phyloP scores from a whole-genome alignment of 495 filamentous ascomycete species.

The Sabuloglossum arenarium region DNA sequence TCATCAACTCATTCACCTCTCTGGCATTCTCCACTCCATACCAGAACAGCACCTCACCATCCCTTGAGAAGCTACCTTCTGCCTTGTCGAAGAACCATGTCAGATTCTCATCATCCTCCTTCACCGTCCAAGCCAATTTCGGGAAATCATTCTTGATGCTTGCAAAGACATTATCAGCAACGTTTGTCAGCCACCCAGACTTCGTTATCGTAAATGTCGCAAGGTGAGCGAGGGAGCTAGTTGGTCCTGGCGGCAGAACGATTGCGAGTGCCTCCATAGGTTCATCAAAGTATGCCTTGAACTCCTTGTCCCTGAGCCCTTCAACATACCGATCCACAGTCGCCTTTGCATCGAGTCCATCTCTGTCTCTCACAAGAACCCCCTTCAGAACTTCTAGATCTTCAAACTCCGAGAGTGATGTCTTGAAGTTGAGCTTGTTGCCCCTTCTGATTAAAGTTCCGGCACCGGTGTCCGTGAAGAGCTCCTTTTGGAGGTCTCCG shows the following conservation, averaged over 20 bases:
- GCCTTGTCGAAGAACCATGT: slow-evolving; percentile 98
- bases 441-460: slow-evolving; percentile 88
- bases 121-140: slow-evolving; percentile 91
- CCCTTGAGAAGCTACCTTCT: slow-evolving; percentile 67
- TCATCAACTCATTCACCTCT: slow-evolving; percentile 70
- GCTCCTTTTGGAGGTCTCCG: slow-evolving; percentile 80
- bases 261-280: slow-evolving; percentile 94
- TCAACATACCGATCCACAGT: slow-evolving; percentile 78
- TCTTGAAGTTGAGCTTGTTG: slow-evolving; percentile 66
- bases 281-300: slow-evolving; percentile 91
- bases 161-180: slow-evolving; percentile 94
- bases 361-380: slow-evolving; percentile 67
- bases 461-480: slow-evolving; percentile 90
- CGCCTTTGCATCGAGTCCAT: slow-evolving; percentile 60
- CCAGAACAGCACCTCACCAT: slow-evolving; percentile 91
- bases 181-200: slow-evolving; percentile 84
- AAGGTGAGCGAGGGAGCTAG: slow-evolving; percentile 45
- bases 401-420: slow-evolving; percentile 55
- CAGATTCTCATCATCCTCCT: slow-evolving; percentile 89
- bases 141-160: slow-evolving; percentile 82
- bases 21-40: slow-evolving; percentile 75
- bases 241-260: slow-evolving; percentile 47
- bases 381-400: slow-evolving; percentile 59
- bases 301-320: slow-evolving; percentile 49
- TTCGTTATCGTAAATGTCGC: slow-evolving; percentile 92